phyloP scores from a whole-genome alignment of 495 filamentous ascomycete genomes.

The Penicillium lagena region DNA sequence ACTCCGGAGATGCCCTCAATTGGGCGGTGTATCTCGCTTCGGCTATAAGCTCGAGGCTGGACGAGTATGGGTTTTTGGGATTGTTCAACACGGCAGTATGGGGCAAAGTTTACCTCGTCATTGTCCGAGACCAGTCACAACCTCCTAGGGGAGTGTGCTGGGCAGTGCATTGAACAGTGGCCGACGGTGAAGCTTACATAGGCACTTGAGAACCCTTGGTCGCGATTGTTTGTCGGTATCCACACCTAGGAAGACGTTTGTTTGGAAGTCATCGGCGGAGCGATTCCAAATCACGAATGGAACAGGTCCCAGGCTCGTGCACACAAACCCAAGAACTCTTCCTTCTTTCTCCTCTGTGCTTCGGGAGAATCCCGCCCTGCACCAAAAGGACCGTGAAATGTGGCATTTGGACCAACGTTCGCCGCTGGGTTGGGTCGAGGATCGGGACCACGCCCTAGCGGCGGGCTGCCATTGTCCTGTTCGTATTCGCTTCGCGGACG shows the following conservation, averaged over 20 bases:
- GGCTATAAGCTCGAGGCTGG: too few relatives aligned
- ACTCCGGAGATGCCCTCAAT: too few relatives aligned
- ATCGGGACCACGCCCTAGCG: conserved; percentile 37
- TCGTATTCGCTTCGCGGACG: conserved; percentile 85
- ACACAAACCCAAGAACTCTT: conserved; percentile 86
- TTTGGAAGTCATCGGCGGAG: background rate
- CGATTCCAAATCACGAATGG: conserved; percentile 61
- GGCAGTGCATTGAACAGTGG: too few relatives aligned
- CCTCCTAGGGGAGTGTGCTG: too few relatives aligned
- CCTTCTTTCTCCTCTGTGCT: conserved; percentile 80
- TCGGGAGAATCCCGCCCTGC: conserved; percentile 76
- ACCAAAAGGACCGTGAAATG: conserved; percentile 64
- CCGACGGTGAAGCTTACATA: too few relatives aligned
- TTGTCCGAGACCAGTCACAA: too few relatives aligned
- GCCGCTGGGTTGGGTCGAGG: conserved; percentile 61
- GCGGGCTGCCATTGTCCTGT: conserved; percentile 56
- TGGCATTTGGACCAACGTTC: conserved; percentile 50
- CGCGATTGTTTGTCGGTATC: too few relatives aligned
- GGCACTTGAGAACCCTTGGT: too few relatives aligned
- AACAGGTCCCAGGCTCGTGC: conserved; percentile 93
- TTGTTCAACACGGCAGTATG: too few relatives aligned
- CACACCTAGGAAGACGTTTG: background rate
- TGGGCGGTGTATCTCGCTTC: too few relatives aligned
- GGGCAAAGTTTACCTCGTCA: too few relatives aligned
- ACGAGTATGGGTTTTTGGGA: too few relatives aligned